Base-by-base conservation (phyloP, 2,329 filamentous ascomycete species). In the Venturia carpophila region DNA sequence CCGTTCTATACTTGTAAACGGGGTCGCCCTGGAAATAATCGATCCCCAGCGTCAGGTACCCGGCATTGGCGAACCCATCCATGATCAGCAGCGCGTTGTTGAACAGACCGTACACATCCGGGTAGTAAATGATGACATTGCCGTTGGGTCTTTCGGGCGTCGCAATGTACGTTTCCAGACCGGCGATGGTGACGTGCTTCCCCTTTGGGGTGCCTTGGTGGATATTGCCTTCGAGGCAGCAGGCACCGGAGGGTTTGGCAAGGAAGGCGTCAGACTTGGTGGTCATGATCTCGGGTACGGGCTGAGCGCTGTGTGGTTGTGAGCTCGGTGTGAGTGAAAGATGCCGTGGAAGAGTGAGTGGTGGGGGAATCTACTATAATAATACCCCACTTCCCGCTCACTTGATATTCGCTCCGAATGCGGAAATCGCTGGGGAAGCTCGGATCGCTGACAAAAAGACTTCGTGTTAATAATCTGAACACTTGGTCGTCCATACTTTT, bases 21-120 rank as follows among this genome's bases (percentile, higher is more conserved):
- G 78, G 75, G 68, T 81, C 79, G 5, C 77, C 79, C 11, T 72
- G 71, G 66, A 80, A 80, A 69, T 80, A 80, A 64, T 81, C 79
- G 19, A 79, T 66, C 0, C 79, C 78, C 24, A 80, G 66, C 0
- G 76, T 74, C 10, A 73, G 67, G 67, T 79, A 81, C 1, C 79
- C 79, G 9, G 75, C 74, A 65, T 79, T 75, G 13, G 78, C 77
- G 67, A 80, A 79, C 1, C 69, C 78, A 68, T 81, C 79, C 77
- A 80, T 80, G 45, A 80, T 68, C n/a, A 80, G 71, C 30, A 77
- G 69, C 0, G 73, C 75, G 61, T 80, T 80, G 13, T 70, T 73
- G 66, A 75, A 79, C 67, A 80, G 72, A 11, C 79, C 79, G 71
- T 73, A 79, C 5, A 79, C 75, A 65, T 80, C 78, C 0, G 79